A percentile compares a stretch with the other conserved stretches of the same genome.
Conservation (phyloP, 1,284 basidiomycete species). For the Trametes polyzona region DNA sequence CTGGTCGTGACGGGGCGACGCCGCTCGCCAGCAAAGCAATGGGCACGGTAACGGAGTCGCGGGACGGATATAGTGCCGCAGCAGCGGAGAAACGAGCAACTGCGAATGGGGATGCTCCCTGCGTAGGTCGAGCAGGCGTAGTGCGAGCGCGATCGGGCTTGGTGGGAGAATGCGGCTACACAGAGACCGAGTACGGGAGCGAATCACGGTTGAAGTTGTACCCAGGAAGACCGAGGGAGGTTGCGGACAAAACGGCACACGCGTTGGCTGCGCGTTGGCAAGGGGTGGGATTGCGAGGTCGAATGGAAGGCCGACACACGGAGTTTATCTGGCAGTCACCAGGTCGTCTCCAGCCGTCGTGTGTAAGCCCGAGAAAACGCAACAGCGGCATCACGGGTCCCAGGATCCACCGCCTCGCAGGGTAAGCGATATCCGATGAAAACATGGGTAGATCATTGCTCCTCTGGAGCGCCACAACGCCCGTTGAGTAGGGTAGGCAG, state of each 20-base stretch:
- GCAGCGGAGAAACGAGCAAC: background rate
- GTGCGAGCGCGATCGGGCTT: background rate
- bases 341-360: background rate
- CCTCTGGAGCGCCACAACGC: background rate
- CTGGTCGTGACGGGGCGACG: background rate
- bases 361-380: background rate
- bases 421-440: background rate
- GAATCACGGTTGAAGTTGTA: conserved; percentile 1
- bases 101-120: background rate
- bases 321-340: conserved; percentile 13
- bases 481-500: background rate
- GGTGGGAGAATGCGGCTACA: conserved; percentile 13
- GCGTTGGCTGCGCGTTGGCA: conserved; percentile 8
- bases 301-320: background rate
- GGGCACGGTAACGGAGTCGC: conserved; percentile 7
- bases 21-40: background rate
- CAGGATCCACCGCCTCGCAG: background rate
- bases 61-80: conserved; percentile 17
- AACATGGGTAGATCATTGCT: background rate
- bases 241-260: background rate
- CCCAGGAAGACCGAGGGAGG: background rate
- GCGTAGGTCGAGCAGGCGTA: background rate
- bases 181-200: background rate
- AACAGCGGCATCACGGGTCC: background rate
- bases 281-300: conserved; percentile 1